phyloP scores from a whole-genome alignment of 2,329 filamentous ascomycete species.

The Metarhizium brunneum region DNA sequence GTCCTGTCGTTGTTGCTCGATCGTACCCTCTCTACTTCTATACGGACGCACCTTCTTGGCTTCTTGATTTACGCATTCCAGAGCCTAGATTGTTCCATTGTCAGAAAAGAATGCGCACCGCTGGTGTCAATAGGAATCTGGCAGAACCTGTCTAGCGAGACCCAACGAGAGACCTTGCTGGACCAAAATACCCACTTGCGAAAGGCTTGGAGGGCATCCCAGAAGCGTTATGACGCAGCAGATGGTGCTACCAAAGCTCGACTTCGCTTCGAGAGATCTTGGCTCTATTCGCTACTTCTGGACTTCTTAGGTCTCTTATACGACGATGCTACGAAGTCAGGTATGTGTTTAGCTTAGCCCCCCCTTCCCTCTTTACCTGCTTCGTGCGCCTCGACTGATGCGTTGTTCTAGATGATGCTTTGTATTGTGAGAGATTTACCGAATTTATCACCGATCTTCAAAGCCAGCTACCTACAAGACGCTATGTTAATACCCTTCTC shows the following conservation, averaged over 20 bases:
- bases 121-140: conserved; percentile 91
- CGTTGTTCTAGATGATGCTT: neutral
- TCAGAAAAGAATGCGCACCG: conserved; percentile 93
- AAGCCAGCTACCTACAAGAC: conserved; percentile 85
- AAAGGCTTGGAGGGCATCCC: conserved; percentile 84
- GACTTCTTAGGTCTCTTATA: conserved; percentile 75
- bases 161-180: conserved; percentile 62
- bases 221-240: conserved; percentile 77
- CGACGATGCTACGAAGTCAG: conserved; percentile 18
- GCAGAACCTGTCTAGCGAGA: conserved; percentile 81
- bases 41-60: conserved; percentile 75
- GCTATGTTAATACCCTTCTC: conserved; percentile 84
- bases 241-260: conserved; percentile 72
- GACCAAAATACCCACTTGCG: conserved; percentile 64
- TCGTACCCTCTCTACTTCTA: conserved; percentile 50
- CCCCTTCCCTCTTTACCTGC: conserved; percentile 6
- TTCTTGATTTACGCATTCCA: conserved; percentile 92
- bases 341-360: conserved; percentile 35
- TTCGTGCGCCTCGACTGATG: neutral
- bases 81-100: conserved; percentile 77
- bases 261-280: conserved; percentile 83
- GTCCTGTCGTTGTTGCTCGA: conserved; percentile 81
- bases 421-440: conserved; percentile 85
- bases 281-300: conserved; percentile 79
- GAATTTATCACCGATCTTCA: conserved; percentile 86